Evolutionary conservation across 495 filamentous ascomycete genomes (phyloP).

Genomic region (Thozetella sp.): DNA sequence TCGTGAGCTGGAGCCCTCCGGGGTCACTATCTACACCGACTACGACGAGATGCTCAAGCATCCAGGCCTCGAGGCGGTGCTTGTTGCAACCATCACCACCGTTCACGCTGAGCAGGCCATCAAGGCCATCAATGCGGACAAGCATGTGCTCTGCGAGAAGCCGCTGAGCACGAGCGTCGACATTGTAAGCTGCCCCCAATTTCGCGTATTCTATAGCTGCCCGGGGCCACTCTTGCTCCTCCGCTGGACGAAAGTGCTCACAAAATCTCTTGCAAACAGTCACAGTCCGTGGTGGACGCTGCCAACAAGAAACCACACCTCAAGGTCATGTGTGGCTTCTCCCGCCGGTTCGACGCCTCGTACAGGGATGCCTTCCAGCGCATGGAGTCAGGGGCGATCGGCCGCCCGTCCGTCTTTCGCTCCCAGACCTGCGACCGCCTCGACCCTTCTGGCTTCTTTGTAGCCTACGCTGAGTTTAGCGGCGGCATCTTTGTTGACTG

Average conservation of each 20-base stretch:
- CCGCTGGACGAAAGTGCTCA: no score
- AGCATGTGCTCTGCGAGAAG: constrained; percentile 62
- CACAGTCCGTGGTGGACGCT: constrained; percentile 52
- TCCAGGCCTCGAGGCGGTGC: constrained; percentile 49
- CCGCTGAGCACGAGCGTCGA: constrained; percentile 51
- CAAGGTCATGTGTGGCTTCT: constrained; percentile 64
- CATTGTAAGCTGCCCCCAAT: constrained; percentile 39
- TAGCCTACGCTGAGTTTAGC: constrained; percentile 55
- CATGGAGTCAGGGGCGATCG: constrained; percentile 48
- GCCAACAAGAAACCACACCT: constrained; percentile 50
- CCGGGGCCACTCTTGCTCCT: no score
- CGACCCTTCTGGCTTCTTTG: constrained; percentile 57
- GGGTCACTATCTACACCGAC: constrained; percentile 48
- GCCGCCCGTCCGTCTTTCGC: constrained; percentile 52
- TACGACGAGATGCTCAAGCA: constrained; percentile 61
- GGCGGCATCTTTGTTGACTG: constrained; percentile 63
- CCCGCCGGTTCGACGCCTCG: constrained; percentile 56
- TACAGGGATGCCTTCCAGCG: constrained; percentile 54
- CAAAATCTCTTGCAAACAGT: constrained; percentile 33
- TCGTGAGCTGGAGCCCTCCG: constrained; percentile 44
- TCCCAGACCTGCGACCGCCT: constrained; percentile 60
- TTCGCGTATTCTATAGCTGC: not conserved
- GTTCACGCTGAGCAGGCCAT: constrained; percentile 59
- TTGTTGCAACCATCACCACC: constrained; percentile 53
- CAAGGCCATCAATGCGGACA: constrained; percentile 53